A percentile compares a stretch with the other conserved stretches of the same genome.
Conservation (phyloP, 257 asterid species). For the Nicotiana undulata region DNA sequence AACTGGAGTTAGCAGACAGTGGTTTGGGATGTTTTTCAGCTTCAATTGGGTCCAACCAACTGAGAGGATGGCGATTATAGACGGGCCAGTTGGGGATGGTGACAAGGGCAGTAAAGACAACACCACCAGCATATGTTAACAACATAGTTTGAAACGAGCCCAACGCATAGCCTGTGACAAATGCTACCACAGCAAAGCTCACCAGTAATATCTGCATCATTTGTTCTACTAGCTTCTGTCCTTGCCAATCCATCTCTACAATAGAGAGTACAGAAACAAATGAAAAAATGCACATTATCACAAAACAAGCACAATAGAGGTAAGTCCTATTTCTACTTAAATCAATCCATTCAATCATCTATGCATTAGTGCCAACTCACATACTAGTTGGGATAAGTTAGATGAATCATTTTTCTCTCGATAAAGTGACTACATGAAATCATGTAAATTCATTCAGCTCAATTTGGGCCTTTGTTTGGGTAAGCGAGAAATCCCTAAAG, state of each 20-base stretch:
- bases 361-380: background rate
- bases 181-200: slow-evolving; percentile 48
- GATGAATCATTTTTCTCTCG: background rate
- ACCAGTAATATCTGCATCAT: slow-evolving; percentile 66
- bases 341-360: background rate
- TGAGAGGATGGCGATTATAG: slow-evolving; percentile 59
- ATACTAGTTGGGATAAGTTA: background rate
- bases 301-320: background rate
- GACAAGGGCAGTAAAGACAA: slow-evolving; percentile 47
- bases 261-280: background rate
- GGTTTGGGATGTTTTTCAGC: slow-evolving; percentile 68
- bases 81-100: slow-evolving; percentile 67
- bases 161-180: slow-evolving; percentile 42
- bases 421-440: too few relatives aligned
- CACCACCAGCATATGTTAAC: slow-evolving; percentile 53
- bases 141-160: slow-evolving; percentile 63
- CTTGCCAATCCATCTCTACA: slow-evolving; percentile 73
- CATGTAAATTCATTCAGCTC: too few relatives aligned
- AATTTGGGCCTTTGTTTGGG: too few relatives aligned
- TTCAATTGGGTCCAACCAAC: slow-evolving; percentile 61
- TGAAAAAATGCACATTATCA: background rate
- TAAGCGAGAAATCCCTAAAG: too few relatives aligned
- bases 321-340: background rate
- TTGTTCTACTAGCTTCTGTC: slow-evolving; percentile 69
- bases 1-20: slow-evolving; percentile 24